phyloP scores from a whole-genome alignment of 192 early-diverging fungal species.

The Haplosporangium gracile region DNA sequence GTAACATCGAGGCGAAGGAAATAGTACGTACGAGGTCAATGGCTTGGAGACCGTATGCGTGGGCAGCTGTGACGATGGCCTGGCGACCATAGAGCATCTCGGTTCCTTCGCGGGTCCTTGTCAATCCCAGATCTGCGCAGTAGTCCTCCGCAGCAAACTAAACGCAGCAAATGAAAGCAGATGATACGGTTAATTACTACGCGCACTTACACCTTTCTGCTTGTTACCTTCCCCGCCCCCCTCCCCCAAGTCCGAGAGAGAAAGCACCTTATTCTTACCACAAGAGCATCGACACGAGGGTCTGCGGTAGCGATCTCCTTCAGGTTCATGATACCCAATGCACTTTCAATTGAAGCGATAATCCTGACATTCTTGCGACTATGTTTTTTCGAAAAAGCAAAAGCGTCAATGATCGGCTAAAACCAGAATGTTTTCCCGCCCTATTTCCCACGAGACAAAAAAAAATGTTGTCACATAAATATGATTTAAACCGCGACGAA shows the following conservation, averaged over 20 bases:
- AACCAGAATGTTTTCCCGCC: neutral
- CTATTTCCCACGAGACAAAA: neutral
- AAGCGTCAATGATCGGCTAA: conserved; percentile 16
- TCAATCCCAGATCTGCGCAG: conserved; percentile 88
- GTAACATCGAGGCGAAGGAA: no score
- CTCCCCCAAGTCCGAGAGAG: no score
- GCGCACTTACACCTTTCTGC: neutral
- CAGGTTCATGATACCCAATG: conserved; percentile 88
- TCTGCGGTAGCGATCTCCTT: conserved; percentile 83
- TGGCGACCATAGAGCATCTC: conserved; percentile 89
- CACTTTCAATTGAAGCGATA: conserved; percentile 93
- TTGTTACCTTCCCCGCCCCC: no score
- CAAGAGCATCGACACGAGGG: conserved; percentile 83
- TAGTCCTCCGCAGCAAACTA: conserved; percentile 97
- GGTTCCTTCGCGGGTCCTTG: conserved; percentile 75
- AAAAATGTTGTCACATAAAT: neutral
- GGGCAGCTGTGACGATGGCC: conserved; percentile 82
- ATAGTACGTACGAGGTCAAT: conserved; percentile 83
- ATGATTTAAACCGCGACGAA: conserved; percentile 5
- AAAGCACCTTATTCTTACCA: conserved; percentile 53
- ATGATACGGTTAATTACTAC: neutral
- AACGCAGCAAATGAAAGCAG: neutral
- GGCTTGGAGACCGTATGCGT: conserved; percentile 88
- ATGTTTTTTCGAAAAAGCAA: neutral
- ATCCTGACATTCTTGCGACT: conserved; percentile 78